A percentile compares a stretch with the other conserved stretches of the same genome.
These are phyloP conservation scores for Fusarium sp. DNA, from an alignment of 2,329 filamentous ascomycete genomes.

Conservation along the genomic window DNA sequence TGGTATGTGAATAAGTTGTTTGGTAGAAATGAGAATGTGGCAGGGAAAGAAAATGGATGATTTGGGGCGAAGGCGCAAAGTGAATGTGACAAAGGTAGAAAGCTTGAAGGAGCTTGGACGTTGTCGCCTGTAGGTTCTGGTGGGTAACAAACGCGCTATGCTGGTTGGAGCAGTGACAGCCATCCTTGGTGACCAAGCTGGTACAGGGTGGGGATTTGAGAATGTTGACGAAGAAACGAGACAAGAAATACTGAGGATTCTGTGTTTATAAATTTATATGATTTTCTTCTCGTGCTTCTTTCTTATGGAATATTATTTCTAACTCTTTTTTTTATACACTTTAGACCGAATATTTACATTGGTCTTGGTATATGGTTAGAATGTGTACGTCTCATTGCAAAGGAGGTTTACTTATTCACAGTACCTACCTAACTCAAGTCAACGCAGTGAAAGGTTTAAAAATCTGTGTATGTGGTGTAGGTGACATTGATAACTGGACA, in stretches of 20 bases:
- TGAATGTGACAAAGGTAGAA: slow-evolving; percentile 8
- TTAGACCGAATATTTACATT: neutral
- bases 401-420: neutral
- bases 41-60: neutral
- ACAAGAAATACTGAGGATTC: neutral
- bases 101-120: slow-evolving; percentile 30
- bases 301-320: neutral
- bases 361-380: neutral
- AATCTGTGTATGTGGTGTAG: neutral
- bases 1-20: neutral
- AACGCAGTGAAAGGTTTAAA: neutral
- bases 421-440: neutral
- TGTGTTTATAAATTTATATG: too few relatives aligned
- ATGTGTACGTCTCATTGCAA: neutral
- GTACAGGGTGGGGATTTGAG: neutral
- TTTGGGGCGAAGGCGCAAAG: slow-evolving; percentile 15
- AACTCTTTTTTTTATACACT: neutral
- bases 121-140: neutral
- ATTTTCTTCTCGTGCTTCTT: neutral
- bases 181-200: neutral
- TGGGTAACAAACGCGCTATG: slow-evolving; percentile 6
- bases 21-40: neutral
- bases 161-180: slow-evolving; percentile 16
- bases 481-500: neutral
- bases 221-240: neutral